Evolutionary conservation across 768 basidiomycete species (phyloP), one percentile per base, ranked within the genome.

Genomic region (Hericium coralloides): DNA sequence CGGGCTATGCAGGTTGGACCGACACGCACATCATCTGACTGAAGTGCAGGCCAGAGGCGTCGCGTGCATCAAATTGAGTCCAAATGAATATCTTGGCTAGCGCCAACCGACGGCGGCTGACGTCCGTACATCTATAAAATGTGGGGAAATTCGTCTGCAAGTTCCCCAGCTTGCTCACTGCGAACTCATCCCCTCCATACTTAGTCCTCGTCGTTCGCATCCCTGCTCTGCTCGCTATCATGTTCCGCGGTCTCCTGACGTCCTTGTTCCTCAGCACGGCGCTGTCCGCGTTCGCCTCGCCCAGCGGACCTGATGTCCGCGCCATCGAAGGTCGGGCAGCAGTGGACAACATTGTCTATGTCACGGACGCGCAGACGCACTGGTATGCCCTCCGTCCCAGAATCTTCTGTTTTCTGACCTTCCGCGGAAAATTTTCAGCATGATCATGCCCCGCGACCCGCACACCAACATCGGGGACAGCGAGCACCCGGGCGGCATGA

Each of bases 401-500:
- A 52, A 14, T 39, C 25, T 41, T 22, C 3, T 37, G 22, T 36
- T n/a, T 0, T 31, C 20, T 31, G 2, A 49, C 47, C 23, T 22
- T 31, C 6, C n/a, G n/a, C n/a, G n/a, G 48, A 18, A 4, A 20
- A 31, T 7, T 10, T 41, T 26, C 53, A 60, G 55, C 48, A 58
- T 61, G 53, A 66, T 60, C 18, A 53, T 59, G 56, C 62, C 52
- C 38, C 78, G 79, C 26, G 64, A 74, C 54, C 66, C 74, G 1
- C 72, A 80, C 62, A 83, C 80, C 14, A 71, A 80, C 58, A 74
- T 83, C 53, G 81, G 81, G 17, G 79, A 79, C 59, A 79, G 75
- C 59, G 80, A 83, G 60, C 73, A 76, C 57, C 76, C 79, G 0
- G 80, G 80, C 17, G 80, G 80, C 3, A 80, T 74, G 68, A 75